Conservation (phyloP, 305 asterid species). For the Solanum chacoense region DNA sequence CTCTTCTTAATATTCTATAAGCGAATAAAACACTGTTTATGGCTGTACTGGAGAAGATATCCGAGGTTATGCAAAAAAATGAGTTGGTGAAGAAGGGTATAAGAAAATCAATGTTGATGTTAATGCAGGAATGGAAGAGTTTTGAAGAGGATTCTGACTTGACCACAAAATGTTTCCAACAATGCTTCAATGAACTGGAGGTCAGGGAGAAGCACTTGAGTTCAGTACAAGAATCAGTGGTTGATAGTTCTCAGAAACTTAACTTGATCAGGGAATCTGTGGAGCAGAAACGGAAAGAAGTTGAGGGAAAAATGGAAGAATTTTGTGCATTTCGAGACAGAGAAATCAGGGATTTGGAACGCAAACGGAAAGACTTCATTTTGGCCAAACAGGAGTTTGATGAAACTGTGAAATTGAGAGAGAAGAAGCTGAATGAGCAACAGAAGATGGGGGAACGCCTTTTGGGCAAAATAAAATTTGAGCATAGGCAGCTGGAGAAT, state of each 20-base stretch:
- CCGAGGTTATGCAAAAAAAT: not conserved
- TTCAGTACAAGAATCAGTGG: constrained; percentile 2
- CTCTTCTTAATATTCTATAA: not conserved
- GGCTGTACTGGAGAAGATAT: constrained; percentile 9
- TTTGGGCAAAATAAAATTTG: not conserved
- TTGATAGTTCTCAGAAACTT: not conserved
- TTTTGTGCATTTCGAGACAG: not conserved
- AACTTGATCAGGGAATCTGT: not conserved
- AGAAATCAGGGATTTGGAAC: not conserved
- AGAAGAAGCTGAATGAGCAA: not conserved
- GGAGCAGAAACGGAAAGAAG: not conserved
- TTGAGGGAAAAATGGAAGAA: not conserved
- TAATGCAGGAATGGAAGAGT: constrained; percentile 1
- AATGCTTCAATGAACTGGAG: constrained; percentile 8
- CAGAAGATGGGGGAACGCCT: not conserved
- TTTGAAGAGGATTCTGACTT: not conserved
- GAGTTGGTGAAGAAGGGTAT: constrained; percentile 7
- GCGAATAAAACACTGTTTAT: not conserved
- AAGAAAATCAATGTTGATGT: constrained; percentile 1
- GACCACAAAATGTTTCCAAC: not conserved
- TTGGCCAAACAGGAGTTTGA: not conserved
- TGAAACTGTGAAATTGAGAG: not conserved
- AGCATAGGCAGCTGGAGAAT: not conserved
- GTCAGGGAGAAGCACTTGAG: constrained; percentile 5
- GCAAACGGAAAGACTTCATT: not conserved